These are phyloP conservation scores for Hypoxylon fragiforme DNA, from an alignment of 495 filamentous ascomycete species.

Conservation along the genomic window DNA sequence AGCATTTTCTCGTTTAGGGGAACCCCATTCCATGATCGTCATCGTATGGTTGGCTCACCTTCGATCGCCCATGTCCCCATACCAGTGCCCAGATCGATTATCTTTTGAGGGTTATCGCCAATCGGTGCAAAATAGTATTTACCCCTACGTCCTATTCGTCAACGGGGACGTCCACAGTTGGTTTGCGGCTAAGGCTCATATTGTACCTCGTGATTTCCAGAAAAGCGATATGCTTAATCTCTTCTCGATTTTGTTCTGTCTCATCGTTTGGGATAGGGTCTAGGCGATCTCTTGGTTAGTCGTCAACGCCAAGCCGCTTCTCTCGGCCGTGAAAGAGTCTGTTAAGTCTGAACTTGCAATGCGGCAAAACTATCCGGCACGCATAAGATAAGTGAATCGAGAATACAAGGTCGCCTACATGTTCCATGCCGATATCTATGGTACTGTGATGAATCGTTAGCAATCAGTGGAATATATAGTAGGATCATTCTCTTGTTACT, in stretches of 20 bases:
- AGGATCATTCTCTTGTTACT: background rate
- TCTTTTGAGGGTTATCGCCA: slow-evolving; percentile 42
- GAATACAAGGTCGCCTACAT: slow-evolving; percentile 16
- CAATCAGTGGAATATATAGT: background rate
- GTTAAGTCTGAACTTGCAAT: too few species aligned
- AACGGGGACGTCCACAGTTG: background rate
- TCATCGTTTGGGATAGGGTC: slow-evolving; percentile 34
- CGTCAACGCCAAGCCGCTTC: too few species aligned
- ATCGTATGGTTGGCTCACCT: slow-evolving; percentile 31
- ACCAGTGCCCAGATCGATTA: slow-evolving; percentile 59
- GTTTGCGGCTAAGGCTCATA: too few species aligned
- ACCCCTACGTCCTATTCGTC: background rate
- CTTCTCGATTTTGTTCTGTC: slow-evolving; percentile 36
- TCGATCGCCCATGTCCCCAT: slow-evolving; percentile 63
- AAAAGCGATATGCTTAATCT: slow-evolving; percentile 60
- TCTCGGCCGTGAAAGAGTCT: background rate
- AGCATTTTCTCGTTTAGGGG: background rate
- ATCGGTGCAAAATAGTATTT: slow-evolving; percentile 51
- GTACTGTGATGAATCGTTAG: slow-evolving; percentile 10
- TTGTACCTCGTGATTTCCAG: slow-evolving; percentile 46
- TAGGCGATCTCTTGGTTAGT: background rate
- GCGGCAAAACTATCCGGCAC: too few species aligned
- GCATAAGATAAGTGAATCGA: too few species aligned
- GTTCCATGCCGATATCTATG: slow-evolving; percentile 23
- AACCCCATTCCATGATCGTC: background rate